A percentile compares a stretch with the other conserved stretches of the same genome.
These are phyloP conservation scores for Rubroshorea leprosula DNA, from an alignment of 345 rosid species.

Conservation along the genomic window DNA sequence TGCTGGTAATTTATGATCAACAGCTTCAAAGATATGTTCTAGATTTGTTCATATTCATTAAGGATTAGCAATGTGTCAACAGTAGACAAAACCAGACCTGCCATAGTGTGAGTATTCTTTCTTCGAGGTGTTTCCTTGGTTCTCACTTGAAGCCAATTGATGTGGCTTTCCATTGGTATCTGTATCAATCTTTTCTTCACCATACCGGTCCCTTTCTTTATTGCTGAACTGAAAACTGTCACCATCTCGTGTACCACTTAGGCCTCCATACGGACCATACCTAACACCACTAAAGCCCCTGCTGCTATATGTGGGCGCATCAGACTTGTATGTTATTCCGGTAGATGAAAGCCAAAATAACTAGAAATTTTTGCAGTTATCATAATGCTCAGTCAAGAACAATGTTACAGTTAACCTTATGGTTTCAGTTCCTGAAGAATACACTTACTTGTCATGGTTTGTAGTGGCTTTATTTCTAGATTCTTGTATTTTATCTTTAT, in stretches of 20 bases:
- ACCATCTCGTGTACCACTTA: slow-evolving; percentile 41
- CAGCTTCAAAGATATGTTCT: not conserved
- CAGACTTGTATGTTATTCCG: slow-evolving; percentile 69
- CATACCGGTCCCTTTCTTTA: slow-evolving; percentile 37
- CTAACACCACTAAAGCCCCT: slow-evolving; percentile 42
- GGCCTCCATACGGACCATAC: slow-evolving; percentile 37
- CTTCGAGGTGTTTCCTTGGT: slow-evolving; percentile 32
- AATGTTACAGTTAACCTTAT: slow-evolving; percentile 5
- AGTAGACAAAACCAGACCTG: slow-evolving; percentile 43
- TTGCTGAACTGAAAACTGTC: slow-evolving; percentile 45
- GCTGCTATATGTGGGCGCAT: slow-evolving; percentile 53
- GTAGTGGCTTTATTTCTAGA: slow-evolving; percentile 80
- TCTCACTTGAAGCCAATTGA: slow-evolving; percentile 36
- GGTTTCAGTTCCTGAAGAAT: slow-evolving; percentile 7
- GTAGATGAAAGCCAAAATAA: slow-evolving; percentile 84
- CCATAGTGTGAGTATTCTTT: slow-evolving; percentile 37
- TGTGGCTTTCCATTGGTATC: slow-evolving; percentile 50
- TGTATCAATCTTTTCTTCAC: slow-evolving; percentile 36
- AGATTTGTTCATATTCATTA: not conserved
- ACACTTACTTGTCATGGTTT: slow-evolving; percentile 85
- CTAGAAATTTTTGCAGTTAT: slow-evolving; percentile 28
- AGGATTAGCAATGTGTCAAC: slow-evolving; percentile 1
- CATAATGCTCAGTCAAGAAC: slow-evolving; percentile 12
- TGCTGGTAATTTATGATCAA: too few species aligned
- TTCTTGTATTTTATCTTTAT: slow-evolving; percentile 84